Evolutionary conservation across 192 early-diverging fungal genomes (phyloP), one percentile per base, ranked within the genome.

Genomic region (Spizellomyces sp.): DNA sequence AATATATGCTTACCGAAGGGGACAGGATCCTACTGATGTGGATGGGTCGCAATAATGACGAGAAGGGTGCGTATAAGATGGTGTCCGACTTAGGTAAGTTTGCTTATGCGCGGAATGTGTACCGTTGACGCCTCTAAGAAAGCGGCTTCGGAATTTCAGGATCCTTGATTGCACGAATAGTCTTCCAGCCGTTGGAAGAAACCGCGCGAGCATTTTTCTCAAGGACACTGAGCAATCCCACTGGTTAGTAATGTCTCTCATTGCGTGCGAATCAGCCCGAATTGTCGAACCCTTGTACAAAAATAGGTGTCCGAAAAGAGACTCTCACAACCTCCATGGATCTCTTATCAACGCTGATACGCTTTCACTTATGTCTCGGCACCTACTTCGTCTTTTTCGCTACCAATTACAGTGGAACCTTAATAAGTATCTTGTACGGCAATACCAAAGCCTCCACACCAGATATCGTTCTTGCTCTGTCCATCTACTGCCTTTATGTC

Each of bases 131-230:
- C 66, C 0, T 36, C 27, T 36, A 36, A 36, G 27, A 36, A 36
- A 36, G 27, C 27, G 27, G 27, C 27, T 36, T 36, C 27, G 8
- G 10, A 14, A 22, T 6, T 8, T 21, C 66, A 93, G 92, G 95
- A 5, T 98, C 95, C 0, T 78, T 97, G 36, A 83, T 96, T 54
- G 94, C 90, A 0, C 83, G 96, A 27, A 90, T 99, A 47, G 67
- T 99, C 6, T 98, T 99, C 73, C 90, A 92, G 62, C 97, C 97
- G 0, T 67, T 99, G 9, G 97, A 99, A 75, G 97, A 99, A 75
- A 93, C 90, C 3, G 84, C 88, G 41, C 84, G 97, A 41, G 91
- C 91, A 6, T 82, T 91, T 50, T 98, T 99, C 76, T 90, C 93
- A 45, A 89, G 87, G 70, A 76, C 90, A 7, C 73, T 90, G 48